Base-by-base conservation (phyloP, 1,284 basidiomycete species). In the Paramarasmius palmivorus region DNA sequence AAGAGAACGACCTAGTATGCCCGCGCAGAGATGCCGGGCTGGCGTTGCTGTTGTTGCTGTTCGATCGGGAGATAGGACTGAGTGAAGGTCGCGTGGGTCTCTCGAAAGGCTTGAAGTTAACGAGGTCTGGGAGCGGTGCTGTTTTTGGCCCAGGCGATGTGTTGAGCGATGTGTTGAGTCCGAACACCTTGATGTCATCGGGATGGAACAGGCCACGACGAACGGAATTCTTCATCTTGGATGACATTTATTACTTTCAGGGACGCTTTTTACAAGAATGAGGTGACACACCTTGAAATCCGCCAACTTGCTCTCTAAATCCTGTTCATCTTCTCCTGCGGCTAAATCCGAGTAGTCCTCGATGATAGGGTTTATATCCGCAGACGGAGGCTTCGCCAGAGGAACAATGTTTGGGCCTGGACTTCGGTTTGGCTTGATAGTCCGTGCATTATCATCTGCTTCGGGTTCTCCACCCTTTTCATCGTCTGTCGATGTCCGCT, bases 341-440 rank as follows among this genome's bases (percentile, higher is more conserved):
- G 82, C 84, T 32, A 95, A 73, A 65, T 96, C 93, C 5, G 93
- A 95, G 64, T 94, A 95, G 70, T 98, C 94, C 63, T 96, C 94
- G 0, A 88, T 79, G 40, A 92, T 89, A 9, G 86, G 81, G 15
- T 70, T 67, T 38, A 89, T 86, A 23, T 75, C 79, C 2, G 75
- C 69, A 9, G 86, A 68, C 4, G 88, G 87, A 1, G 85, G 72
- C 63, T 75, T 82, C 19, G 84, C 78, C 2, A 87, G 69, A 23
- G 84, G 78, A n/a, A 79, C 65, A 8, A 73, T 71, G 38, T 74
- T 73, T 19, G 74, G 70, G 23, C 73, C 79, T 14, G 88, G 87
- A 65, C 88, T 91, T 56, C 83, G 78, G 53, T 70, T 82, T 4
- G 90, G 87, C 12, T 87, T 78, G 57, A 92, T 92, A 0, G 90